Conservation (phyloP, 2,329 filamentous ascomycete species). For the Aphanoascus verrucosus region DNA sequence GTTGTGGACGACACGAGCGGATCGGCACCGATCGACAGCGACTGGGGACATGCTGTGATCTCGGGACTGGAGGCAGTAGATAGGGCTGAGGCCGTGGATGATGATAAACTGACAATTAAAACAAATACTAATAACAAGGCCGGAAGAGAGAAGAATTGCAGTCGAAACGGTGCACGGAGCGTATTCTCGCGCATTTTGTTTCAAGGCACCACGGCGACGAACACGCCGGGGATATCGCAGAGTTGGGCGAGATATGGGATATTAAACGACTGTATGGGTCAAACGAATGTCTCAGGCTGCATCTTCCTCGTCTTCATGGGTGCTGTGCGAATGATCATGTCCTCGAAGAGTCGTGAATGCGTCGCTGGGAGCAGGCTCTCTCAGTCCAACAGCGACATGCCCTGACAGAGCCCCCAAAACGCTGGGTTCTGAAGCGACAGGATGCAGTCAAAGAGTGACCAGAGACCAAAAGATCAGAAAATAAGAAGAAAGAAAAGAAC, state of each 20-base stretch:
- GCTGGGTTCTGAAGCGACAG: too few relatives aligned
- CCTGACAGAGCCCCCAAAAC: too few relatives aligned
- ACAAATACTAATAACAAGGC: not conserved
- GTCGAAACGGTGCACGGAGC: not conserved
- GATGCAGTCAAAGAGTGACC: too few relatives aligned
- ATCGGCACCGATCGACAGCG: conserved; percentile 6
- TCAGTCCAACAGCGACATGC: too few relatives aligned
- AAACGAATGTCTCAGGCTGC: not conserved
- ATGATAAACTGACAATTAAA: not conserved
- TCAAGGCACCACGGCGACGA: not conserved
- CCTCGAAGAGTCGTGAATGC: not conserved
- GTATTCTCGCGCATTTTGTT: not conserved
- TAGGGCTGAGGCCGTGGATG: too few relatives aligned
- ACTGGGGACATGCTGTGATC: not conserved
- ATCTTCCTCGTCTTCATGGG: too few relatives aligned
- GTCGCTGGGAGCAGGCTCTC: too few relatives aligned
- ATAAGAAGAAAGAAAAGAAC: not conserved
- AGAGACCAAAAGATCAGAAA: not conserved
- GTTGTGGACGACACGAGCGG: not conserved
- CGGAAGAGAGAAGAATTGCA: not conserved
- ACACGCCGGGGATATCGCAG: not conserved
- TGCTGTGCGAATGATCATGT: not conserved
- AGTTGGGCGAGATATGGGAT: too few relatives aligned
- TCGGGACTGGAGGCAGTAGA: not conserved
- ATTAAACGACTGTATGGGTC: not conserved